Evolutionary conservation across 495 filamentous ascomycete genomes (phyloP).

Genomic region (Tuber indicum): DNA sequence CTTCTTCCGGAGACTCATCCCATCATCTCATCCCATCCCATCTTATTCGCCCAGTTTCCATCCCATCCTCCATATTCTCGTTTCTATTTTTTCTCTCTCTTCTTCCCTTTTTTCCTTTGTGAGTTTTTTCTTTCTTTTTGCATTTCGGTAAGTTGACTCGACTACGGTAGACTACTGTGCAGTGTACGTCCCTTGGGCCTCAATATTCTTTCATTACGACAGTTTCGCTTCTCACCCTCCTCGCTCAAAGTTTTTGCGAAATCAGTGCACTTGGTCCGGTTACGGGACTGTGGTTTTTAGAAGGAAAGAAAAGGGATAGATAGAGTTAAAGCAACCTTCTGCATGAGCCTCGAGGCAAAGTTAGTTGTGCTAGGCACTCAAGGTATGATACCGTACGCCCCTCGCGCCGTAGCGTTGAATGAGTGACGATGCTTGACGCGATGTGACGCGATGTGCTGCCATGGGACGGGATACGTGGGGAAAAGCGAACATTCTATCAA

Average conservation of each 20-base stretch:
- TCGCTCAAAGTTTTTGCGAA: not conserved
- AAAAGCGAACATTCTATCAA: conserved; percentile 7
- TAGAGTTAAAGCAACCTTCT: not conserved
- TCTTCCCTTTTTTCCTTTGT: conserved; percentile 3
- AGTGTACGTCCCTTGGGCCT: not conserved
- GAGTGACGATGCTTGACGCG: not conserved
- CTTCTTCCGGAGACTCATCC: not conserved
- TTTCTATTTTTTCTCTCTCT: conserved; percentile 13
- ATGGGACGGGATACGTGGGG: not conserved
- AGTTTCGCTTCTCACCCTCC: not conserved
- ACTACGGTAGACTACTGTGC: not conserved
- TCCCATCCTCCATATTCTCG: conserved; percentile 9
- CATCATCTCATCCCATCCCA: conserved; percentile 6
- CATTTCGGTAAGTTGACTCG: conserved; percentile 11
- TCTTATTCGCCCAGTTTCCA: not conserved
- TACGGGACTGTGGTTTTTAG: not conserved
- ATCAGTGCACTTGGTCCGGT: not conserved
- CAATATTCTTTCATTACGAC: not conserved
- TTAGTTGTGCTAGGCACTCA: conserved; percentile 85
- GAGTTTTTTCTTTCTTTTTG: conserved; percentile 6
- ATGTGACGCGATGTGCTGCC: not conserved
- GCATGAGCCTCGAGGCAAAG: conserved; percentile 81
- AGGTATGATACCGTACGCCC: conserved; percentile 45
- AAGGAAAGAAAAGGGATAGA: not conserved
- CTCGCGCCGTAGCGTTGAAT: not conserved